Evolutionary conservation across 2,329 filamentous ascomycete genomes (phyloP).

Genomic region (Scytalidium lignicola): DNA sequence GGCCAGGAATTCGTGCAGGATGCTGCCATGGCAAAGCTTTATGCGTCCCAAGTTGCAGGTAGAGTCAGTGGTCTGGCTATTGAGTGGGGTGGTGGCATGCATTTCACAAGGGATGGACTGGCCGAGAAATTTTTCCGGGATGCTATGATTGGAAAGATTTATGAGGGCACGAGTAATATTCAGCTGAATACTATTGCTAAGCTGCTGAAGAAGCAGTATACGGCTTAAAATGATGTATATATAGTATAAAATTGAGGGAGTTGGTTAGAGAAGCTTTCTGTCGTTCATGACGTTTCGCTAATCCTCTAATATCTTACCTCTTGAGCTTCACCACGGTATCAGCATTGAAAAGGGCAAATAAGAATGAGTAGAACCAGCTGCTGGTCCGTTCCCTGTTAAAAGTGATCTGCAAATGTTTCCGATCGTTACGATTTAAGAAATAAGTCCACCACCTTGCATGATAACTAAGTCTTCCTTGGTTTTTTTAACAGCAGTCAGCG

Average conservation of each 20-base stretch:
- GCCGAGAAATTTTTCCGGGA: constrained; percentile 98
- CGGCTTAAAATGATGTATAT: constrained; percentile 34
- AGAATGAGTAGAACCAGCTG: too few relatives aligned
- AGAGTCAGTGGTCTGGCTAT: constrained; percentile 80
- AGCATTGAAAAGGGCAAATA: background rate
- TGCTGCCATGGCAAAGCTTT: constrained; percentile 97
- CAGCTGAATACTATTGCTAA: constrained; percentile 69
- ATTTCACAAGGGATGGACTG: constrained; percentile 91
- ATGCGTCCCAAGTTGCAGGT: constrained; percentile 86
- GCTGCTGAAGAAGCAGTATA: constrained; percentile 65
- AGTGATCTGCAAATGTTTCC: too few relatives aligned
- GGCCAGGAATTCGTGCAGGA: constrained; percentile 93
- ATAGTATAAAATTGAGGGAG: background rate
- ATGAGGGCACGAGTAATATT: constrained; percentile 83
- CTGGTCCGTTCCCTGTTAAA: too few relatives aligned
- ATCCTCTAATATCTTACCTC: background rate
- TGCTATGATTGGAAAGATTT: constrained; percentile 97
- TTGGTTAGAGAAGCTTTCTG: background rate
- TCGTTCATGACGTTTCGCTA: background rate
- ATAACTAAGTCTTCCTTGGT: too few relatives aligned
- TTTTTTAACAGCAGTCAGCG: too few relatives aligned
- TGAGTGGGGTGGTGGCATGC: constrained; percentile 94
- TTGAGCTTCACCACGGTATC: background rate
- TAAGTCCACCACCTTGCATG: too few relatives aligned
- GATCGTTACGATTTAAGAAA: too few relatives aligned